Evolutionary conservation across 2,329 filamentous ascomycete genomes (phyloP), one percentile per base, ranked within the genome.

Genomic region (Cercospora beticola): DNA sequence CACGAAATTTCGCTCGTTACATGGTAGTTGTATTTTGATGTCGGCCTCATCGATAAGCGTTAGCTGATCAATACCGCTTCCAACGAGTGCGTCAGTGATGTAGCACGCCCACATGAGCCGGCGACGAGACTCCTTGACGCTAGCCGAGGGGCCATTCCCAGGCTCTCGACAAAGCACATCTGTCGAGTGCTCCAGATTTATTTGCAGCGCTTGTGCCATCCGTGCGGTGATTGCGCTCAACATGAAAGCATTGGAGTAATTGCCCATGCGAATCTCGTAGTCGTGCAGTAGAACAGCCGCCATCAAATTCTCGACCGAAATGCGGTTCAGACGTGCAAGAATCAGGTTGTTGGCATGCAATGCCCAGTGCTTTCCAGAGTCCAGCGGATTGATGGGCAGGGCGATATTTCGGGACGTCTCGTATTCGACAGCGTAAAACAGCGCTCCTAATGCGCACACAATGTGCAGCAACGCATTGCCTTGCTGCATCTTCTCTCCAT

Each of bases 91-190:
- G 33, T 74, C 73, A 8, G 72, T 72, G 49, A 73, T 72, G 56
- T 73, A 74, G 63, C 71, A 73, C 28, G 72, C 71, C 73, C 73
- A 74, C 73, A 74, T 74, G 43, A 74, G 67, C 43, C 73, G 67
- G 28, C 73, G 66, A n/a, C 73, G 72, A 56, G 69, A 71, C 58
- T 74, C 73, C 63, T 73, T 74, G 52, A 73, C 72, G 60, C 71
- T 73, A 5, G 73, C 73, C 33, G 72, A 72, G 31, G 73, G 73
- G 6, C 65, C 70, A 28, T 59, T 61, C 28, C 60, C 69, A n/a
- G 70, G 52, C 49, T 71, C 71, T n/a, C 70, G 67, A 31, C 72
- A 73, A 16, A 73, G 70, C 3, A 74, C 70, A 56, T 74, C 73
- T 0, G 69, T 71, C 1, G 73, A 74, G 52, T 74, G 72, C 65